Evolutionary conservation across 1,284 basidiomycete genomes (phyloP), one percentile per base, ranked within the genome.

Genomic region (Macrocybe sp.): DNA sequence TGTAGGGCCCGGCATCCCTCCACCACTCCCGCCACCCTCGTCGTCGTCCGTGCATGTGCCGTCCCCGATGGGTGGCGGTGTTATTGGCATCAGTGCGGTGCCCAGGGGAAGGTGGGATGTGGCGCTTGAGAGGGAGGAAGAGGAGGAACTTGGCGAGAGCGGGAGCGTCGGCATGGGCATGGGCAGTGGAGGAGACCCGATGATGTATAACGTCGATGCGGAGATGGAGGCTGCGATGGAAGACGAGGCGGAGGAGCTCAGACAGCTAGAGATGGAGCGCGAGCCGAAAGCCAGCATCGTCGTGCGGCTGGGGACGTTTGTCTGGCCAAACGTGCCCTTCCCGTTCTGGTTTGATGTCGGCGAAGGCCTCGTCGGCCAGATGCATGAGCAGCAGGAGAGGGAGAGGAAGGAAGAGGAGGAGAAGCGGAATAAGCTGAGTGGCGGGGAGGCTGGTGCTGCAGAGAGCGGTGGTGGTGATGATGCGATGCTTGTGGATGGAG

Each of bases 241-340:
- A 3, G 41, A 47, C 2, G 42, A 49, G 12, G 52, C 41, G 28
- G 52, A 40, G 22, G 57, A 56, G 37, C 58, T 58, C 43, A 57
- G 51, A 55, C 60, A 62, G 28, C 61, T 62, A 36, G 56, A 58
- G 50, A 52, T 54, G 12, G 58, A 56, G 32, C 42, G 47, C 2
- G 50, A 50, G 30, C 41, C 41, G 42, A 41, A 30, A 41, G 53
- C 67, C 16, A 61, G 63, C 36, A 62, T 66, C 28, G 61, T 63
- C 30, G 64, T 79, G 29, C 63, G 81, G 52, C 66, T 90, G 37
- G 89, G 89, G 41, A 82, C 83, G 12, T 78, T 81, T 46, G 85
- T 82, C 62, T 68, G 72, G 61, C 75, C 78, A 11, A 59, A 67
- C 44, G 64, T 75, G 39, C 73, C 77, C 33, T 81, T 81, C 56